phyloP scores from a whole-genome alignment of 2,329 filamentous ascomycete species.

The Botrytis pseudocinerea region DNA sequence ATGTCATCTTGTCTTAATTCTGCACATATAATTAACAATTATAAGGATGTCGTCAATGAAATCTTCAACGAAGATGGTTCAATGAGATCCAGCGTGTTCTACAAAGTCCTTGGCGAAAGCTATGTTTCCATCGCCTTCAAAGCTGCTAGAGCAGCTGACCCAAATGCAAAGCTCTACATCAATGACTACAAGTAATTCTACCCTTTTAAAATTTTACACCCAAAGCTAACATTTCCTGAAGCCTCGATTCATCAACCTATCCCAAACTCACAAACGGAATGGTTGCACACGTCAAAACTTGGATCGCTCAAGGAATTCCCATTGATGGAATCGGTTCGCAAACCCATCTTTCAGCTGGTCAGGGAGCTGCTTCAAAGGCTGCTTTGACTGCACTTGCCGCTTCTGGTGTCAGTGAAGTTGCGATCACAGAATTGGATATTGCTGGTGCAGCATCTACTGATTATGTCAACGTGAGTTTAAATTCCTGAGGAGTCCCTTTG shows the following conservation, averaged over 20 bases:
- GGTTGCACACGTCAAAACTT: constrained; percentile 61
- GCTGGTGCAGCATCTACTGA: constrained; percentile 30
- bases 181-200: constrained; percentile 63
- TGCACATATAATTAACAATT: not conserved
- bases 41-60: constrained; percentile 63
- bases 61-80: constrained; percentile 52
- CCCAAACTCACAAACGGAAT: constrained; percentile 61
- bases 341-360: constrained; percentile 26
- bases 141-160: constrained; percentile 66
- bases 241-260: constrained; percentile 52
- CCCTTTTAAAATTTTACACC: constrained; percentile 42
- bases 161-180: constrained; percentile 69
- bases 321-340: constrained; percentile 59
- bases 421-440: constrained; percentile 64
- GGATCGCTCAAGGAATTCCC: constrained; percentile 60
- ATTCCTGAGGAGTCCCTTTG: not conserved
- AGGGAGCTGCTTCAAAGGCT: constrained; percentile 18
- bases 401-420: constrained; percentile 54
- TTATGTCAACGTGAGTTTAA: constrained; percentile 27
- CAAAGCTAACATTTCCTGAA: constrained; percentile 50
- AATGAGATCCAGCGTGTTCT: constrained; percentile 53
- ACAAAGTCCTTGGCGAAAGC: constrained; percentile 65
- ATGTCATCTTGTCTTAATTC: not conserved
- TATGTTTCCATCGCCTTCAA: constrained; percentile 71
- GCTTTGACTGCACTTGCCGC: constrained; percentile 44